phyloP scores from a whole-genome alignment of 176 grass and related monocot species.

The Carex pumila region DNA sequence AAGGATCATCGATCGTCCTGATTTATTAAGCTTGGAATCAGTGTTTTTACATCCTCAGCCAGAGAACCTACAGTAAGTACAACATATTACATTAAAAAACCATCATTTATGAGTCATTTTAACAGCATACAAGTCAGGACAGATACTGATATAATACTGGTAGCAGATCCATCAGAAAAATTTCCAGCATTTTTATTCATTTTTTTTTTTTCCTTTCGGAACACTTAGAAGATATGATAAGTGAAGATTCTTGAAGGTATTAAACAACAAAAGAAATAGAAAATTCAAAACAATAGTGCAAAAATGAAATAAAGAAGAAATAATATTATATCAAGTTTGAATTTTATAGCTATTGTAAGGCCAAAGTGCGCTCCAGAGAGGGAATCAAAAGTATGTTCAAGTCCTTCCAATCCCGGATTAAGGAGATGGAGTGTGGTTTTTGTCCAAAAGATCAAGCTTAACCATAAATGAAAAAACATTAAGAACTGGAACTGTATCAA shows the following conservation, averaged over 20 bases:
- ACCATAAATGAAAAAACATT: no score
- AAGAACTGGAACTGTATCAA: no score
- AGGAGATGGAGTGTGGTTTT: no score
- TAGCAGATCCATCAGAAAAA: neutral
- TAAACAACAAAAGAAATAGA: slow-evolving; percentile 23
- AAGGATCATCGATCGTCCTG: no score
- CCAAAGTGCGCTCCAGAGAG: no score
- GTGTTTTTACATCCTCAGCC: slow-evolving; percentile 57
- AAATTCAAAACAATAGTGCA: neutral
- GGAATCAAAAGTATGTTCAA: no score
- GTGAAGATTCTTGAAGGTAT: neutral
- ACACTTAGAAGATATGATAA: neutral
- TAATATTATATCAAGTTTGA: no score
- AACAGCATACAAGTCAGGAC: neutral
- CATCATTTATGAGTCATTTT: neutral
- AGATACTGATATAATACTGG: neutral
- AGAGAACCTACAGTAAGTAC: slow-evolving; percentile 66
- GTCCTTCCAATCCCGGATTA: no score
- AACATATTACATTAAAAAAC: slow-evolving; percentile 25
- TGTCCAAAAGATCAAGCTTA: no score
- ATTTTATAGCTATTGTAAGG: no score
- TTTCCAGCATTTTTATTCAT: neutral
- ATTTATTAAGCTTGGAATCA: slow-evolving; percentile 77
- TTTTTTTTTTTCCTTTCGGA: neutral
- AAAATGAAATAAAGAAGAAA: no score